Conservation (phyloP, 805 yeast genomes). For the Metschnikowia santaceciliae region DNA sequence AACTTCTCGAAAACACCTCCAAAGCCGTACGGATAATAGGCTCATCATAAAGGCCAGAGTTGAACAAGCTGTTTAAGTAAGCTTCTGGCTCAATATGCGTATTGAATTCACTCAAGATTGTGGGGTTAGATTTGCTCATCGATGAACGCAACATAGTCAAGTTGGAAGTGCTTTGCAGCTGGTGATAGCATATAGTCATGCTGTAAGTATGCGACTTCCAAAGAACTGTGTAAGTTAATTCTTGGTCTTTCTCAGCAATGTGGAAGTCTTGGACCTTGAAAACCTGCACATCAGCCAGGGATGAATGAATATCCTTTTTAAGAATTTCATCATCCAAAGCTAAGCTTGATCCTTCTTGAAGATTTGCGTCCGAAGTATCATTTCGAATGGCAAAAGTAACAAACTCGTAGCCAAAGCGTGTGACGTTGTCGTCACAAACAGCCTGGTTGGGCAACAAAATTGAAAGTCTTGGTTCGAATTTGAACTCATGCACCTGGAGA, state of each 20-base stretch:
- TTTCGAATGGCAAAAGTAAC: slow-evolving; percentile 21
- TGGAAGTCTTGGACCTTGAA: slow-evolving; percentile 16
- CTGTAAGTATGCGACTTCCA: slow-evolving; percentile 60
- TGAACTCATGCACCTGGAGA: slow-evolving; percentile 17
- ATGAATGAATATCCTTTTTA: background rate
- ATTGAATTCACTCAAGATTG: slow-evolving; percentile 6
- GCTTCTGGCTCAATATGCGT: slow-evolving; percentile 5
- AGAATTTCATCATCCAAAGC: slow-evolving; percentile 2
- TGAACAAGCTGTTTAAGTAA: slow-evolving; percentile 33
- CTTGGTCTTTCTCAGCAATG: background rate
- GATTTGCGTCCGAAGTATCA: background rate
- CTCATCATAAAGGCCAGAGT: slow-evolving; percentile 46
- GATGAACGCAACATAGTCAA: slow-evolving; percentile 17
- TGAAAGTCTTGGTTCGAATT: slow-evolving; percentile 2
- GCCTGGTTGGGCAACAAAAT: slow-evolving; percentile 16
- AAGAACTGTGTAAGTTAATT: slow-evolving; percentile 32
- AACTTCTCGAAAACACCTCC: slow-evolving; percentile 46
- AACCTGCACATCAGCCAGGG: background rate
- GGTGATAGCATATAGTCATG: slow-evolving; percentile 7
- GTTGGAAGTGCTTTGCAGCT: slow-evolving; percentile 1
- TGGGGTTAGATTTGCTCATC: slow-evolving; percentile 32
- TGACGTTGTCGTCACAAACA: slow-evolving; percentile 4
- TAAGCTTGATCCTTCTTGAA: background rate
- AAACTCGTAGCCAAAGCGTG: slow-evolving; percentile 21
- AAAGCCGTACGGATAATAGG: slow-evolving; percentile 50